These are phyloP conservation scores for Trypanosoma scelopori DNA, from an alignment of 208 protist species.

Conservation along the genomic window DNA sequence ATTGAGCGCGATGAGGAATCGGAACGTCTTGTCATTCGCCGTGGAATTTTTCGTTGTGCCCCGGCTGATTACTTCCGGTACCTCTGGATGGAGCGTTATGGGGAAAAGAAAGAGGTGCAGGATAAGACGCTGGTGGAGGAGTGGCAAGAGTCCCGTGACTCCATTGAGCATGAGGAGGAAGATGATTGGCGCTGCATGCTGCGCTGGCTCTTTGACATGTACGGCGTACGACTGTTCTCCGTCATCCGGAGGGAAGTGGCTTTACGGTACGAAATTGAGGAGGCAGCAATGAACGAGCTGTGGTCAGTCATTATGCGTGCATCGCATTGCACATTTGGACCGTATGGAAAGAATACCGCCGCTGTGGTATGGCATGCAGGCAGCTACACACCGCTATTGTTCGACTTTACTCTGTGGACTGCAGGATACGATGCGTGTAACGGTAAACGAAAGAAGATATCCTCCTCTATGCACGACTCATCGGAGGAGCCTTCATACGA, in stretches of 20 bases:
- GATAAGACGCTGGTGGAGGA: conserved; percentile 44
- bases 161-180: conserved; percentile 40
- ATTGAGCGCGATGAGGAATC: conserved; percentile 59
- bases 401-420: conserved; percentile 26
- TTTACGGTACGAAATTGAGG: conserved; percentile 49
- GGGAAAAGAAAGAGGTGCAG: conserved; percentile 16
- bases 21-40: conserved; percentile 35
- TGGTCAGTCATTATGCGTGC: conserved; percentile 30
- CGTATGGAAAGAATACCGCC: conserved; percentile 47
- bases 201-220: conserved; percentile 61
- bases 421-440: conserved; percentile 12
- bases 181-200: conserved; percentile 37
- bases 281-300: conserved; percentile 38
- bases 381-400: conserved; percentile 28
- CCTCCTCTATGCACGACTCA: not conserved
- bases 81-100: conserved; percentile 45
- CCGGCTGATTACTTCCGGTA: conserved; percentile 69
- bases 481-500: conserved; percentile 13
- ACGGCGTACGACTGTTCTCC: conserved; percentile 54
- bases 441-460: not conserved
- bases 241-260: conserved; percentile 51
- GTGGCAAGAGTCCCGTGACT: conserved; percentile 32
- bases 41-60: conserved; percentile 47
- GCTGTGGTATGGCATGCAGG: conserved; percentile 40
- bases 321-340: conserved; percentile 51